These are phyloP conservation scores for Boechera stricta DNA, from an alignment of 345 rosid genomes.

Conservation along the genomic window DNA sequence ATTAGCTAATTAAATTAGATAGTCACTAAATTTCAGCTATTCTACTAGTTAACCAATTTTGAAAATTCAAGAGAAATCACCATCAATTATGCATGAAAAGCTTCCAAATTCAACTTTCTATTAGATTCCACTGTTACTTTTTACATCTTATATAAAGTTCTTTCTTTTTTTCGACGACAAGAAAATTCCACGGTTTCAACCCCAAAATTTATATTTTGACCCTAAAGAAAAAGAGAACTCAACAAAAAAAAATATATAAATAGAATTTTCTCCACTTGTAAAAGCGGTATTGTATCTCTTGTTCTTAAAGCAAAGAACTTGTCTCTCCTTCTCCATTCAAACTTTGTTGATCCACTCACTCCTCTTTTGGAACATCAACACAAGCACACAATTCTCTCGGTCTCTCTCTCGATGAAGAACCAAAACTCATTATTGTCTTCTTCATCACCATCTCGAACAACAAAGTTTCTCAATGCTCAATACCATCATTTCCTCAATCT, in stretches of 20 bases:
- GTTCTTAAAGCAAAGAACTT: slow-evolving; percentile 52
- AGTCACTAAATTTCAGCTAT: neutral
- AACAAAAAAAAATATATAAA: neutral
- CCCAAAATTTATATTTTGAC: neutral
- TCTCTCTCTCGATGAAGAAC: slow-evolving; percentile 43
- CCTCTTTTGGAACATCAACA: slow-evolving; percentile 24
- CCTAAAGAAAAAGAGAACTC: slow-evolving; percentile 2
- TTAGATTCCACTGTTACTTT: slow-evolving; percentile 8
- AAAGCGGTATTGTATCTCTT: slow-evolving; percentile 46
- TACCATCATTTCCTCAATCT: slow-evolving; percentile 52
- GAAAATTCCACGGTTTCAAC: slow-evolving; percentile 18
- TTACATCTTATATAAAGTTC: neutral
- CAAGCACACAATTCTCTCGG: slow-evolving; percentile 12
- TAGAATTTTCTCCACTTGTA: slow-evolving; percentile 34
- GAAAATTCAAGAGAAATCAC: neutral
- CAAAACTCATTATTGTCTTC: slow-evolving; percentile 39
- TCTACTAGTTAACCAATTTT: neutral
- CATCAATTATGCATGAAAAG: slow-evolving; percentile 12
- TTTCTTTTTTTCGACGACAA: neutral
- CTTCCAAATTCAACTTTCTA: neutral
- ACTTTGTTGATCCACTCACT: slow-evolving; percentile 30
- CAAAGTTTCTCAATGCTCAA: slow-evolving; percentile 54
- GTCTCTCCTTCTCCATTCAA: slow-evolving; percentile 37
- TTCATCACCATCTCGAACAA: slow-evolving; percentile 28
- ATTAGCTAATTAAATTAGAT: neutral